Conservation (phyloP, 768 basidiomycete genomes). For the Mycena kentingensis region DNA sequence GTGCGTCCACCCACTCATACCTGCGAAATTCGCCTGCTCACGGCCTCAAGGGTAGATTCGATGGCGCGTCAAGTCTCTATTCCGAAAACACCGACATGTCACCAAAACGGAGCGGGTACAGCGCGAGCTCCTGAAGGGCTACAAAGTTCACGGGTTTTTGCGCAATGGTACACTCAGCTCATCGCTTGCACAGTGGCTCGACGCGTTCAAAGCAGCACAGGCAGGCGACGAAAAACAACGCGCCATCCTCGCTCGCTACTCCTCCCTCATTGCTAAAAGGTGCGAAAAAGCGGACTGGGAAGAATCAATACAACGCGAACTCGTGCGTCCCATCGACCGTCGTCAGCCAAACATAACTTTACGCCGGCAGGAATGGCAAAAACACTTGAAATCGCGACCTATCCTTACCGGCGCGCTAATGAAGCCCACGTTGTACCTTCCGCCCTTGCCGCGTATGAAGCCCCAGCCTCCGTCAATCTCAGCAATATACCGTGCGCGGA, state of each 20-base stretch:
- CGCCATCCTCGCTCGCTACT: slow-evolving; percentile 57
- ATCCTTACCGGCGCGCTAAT: slow-evolving; percentile 73
- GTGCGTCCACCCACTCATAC: slow-evolving; percentile 40
- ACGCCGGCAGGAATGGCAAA: slow-evolving; percentile 54
- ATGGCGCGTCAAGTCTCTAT: slow-evolving; percentile 55
- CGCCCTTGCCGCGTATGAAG: slow-evolving; percentile 75
- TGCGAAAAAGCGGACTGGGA: slow-evolving; percentile 52
- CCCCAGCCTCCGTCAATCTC: slow-evolving; percentile 77
- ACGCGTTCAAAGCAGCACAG: slow-evolving; percentile 54
- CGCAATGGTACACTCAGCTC: background rate
- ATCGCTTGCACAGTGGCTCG: slow-evolving; percentile 51
- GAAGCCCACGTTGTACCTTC: slow-evolving; percentile 63
- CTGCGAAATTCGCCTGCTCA: background rate
- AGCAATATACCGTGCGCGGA: slow-evolving; percentile 62
- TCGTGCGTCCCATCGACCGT: slow-evolving; percentile 42
- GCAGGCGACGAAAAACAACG: slow-evolving; percentile 51
- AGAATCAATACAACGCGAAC: slow-evolving; percentile 47
- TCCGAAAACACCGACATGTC: slow-evolving; percentile 50
- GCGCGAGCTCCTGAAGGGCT: slow-evolving; percentile 48
- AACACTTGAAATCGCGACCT: slow-evolving; percentile 56
- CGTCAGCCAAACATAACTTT: background rate
- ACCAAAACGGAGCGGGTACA: slow-evolving; percentile 57
- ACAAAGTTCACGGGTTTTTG: slow-evolving; percentile 50
- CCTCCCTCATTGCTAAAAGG: slow-evolving; percentile 53
- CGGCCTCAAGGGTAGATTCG: slow-evolving; percentile 48